phyloP scores from a whole-genome alignment of 805 yeast genomes.

The Candida piceae region DNA sequence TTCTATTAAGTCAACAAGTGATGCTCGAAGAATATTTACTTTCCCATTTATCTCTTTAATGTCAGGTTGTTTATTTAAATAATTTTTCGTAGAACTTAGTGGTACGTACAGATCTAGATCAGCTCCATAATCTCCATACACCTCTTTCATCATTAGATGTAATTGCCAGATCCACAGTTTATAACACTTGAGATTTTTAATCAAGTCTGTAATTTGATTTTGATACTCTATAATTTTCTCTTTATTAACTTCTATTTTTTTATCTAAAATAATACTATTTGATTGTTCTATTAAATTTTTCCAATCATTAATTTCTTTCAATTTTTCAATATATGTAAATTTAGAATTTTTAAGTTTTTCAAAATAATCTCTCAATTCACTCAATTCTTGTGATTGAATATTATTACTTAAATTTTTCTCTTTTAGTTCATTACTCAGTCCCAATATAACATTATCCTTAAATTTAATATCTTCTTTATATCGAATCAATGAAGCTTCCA shows the following conservation, averaged over 20 bases:
- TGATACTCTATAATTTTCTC: background rate
- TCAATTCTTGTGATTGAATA: too few species aligned
- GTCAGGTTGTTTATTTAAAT: background rate
- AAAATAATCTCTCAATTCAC: too few species aligned
- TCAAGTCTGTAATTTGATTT: background rate
- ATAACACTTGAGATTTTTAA: background rate
- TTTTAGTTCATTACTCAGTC: too few species aligned
- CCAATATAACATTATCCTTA: too few species aligned
- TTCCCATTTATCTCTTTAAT: background rate
- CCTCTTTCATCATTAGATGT: background rate
- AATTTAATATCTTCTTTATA: too few species aligned
- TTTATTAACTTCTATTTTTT: background rate
- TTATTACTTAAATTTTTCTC: too few species aligned
- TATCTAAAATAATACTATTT: too few species aligned
- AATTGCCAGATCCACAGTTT: background rate
- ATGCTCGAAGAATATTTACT: background rate
- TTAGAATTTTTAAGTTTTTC: too few species aligned
- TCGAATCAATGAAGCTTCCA: too few species aligned
- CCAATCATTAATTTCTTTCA: too few species aligned
- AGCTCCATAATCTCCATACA: background rate
- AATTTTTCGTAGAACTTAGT: background rate
- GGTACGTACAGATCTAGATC: background rate
- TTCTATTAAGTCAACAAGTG: background rate
- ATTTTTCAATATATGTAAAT: too few species aligned
- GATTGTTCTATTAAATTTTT: too few species aligned